phyloP scores from a whole-genome alignment of 495 filamentous ascomycete genomes.

The Hyaloscypha variabilis region DNA sequence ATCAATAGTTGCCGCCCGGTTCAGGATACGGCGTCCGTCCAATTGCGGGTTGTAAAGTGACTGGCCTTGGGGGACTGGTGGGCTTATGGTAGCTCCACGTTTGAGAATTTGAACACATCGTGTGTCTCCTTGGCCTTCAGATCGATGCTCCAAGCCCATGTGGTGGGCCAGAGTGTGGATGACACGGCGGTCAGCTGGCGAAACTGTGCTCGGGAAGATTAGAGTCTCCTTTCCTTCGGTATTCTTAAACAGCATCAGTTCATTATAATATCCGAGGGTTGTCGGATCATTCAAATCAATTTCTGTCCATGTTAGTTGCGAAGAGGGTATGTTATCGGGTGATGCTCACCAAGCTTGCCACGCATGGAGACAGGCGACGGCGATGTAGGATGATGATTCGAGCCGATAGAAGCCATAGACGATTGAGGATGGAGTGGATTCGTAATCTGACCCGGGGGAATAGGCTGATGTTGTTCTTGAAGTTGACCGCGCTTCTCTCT shows the following conservation, averaged over 20 bases:
- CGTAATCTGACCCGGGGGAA: slow-evolving; percentile 46
- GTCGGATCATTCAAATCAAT: slow-evolving; percentile 91
- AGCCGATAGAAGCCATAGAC: slow-evolving; percentile 82
- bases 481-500: slow-evolving; percentile 93
- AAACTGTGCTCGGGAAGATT: slow-evolving; percentile 77
- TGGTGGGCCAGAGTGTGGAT: slow-evolving; percentile 95
- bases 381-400: slow-evolving; percentile 65
- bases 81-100: slow-evolving; percentile 62
- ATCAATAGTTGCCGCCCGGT: slow-evolving; percentile 96
- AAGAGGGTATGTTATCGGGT: neutral
- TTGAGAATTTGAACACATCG: slow-evolving; percentile 90
- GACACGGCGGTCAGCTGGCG: slow-evolving; percentile 80
- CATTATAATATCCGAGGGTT: slow-evolving; percentile 84
- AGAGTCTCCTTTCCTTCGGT: slow-evolving; percentile 75
- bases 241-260: slow-evolving; percentile 87
- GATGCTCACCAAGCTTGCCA: slow-evolving; percentile 26
- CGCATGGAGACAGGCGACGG: slow-evolving; percentile 58
- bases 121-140: slow-evolving; percentile 81
- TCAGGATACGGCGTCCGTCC: slow-evolving; percentile 79
- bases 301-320: slow-evolving; percentile 50
- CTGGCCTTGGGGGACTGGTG: slow-evolving; percentile 47
- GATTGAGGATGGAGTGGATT: slow-evolving; percentile 75
- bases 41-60: slow-evolving; percentile 56
- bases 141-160: slow-evolving; percentile 88
- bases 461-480: slow-evolving; percentile 91